Conservation (phyloP, 345 rosid species). For the Acer yangbiense region DNA sequence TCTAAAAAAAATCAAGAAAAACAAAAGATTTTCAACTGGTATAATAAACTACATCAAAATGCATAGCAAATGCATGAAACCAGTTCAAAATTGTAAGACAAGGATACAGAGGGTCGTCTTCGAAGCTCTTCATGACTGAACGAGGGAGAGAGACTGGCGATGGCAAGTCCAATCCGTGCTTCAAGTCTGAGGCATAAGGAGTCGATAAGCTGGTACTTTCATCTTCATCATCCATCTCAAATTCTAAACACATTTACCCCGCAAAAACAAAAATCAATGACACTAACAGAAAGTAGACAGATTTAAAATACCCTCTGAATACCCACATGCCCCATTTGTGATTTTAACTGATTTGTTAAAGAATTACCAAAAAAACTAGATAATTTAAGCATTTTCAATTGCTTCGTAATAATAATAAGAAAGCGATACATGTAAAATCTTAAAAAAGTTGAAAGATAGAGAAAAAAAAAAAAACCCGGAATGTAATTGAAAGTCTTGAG, state of each 20-base stretch:
- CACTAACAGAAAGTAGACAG: background rate
- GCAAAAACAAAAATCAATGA: background rate
- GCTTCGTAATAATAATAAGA: too few species aligned
- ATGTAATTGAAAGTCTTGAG: constrained; percentile 48
- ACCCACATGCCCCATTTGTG: background rate
- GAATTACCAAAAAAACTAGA: too few species aligned
- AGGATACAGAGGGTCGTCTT: constrained; percentile 85
- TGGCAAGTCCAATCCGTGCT: constrained; percentile 29
- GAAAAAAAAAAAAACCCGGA: constrained; percentile 34
- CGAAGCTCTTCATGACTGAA: constrained; percentile 46
- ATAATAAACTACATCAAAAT: background rate
- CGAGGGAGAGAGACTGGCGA: constrained; percentile 22
- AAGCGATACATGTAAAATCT: too few species aligned
- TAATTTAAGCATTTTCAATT: too few species aligned
- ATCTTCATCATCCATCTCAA: constrained; percentile 42
- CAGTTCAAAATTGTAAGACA: background rate
- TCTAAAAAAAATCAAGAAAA: constrained; percentile 44
- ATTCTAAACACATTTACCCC: constrained; percentile 24
- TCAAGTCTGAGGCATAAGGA: constrained; percentile 18
- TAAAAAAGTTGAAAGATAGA: background rate
- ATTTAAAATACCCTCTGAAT: background rate
- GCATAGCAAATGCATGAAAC: background rate
- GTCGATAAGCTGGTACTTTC: constrained; percentile 20
- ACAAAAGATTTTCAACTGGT: background rate
- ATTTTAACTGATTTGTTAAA: too few species aligned